Evolutionary conservation across 1,139 yeast genomes (phyloP), one percentile per base, ranked within the genome.

Genomic region (Maudiozyma humilis): DNA sequence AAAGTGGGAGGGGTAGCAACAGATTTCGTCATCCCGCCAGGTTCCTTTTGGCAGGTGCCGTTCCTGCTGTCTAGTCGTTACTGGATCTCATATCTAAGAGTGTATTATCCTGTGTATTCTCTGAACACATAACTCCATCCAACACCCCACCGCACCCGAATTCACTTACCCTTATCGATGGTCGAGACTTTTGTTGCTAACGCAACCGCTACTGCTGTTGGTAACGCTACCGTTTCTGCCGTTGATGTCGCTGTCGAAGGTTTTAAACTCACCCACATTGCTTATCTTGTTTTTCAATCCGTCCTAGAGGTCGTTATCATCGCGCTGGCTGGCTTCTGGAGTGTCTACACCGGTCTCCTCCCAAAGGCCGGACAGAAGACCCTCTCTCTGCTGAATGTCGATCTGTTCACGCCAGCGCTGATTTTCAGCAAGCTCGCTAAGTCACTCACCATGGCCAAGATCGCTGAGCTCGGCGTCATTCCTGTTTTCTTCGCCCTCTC

Each of bases 361-460:
- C 76, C 72, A 46, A 70, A 76, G 46, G 69, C 68, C 43, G 83
- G 78, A 25, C 85, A 81, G 51, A 81, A 79, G 56, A 71, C 75
- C 23, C 70, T 82, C 19, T 75, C 83, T 2, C 67, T 71, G 42
- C 66, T 82, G 35, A 82, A 82, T 57, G 88, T 82, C 32, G 87
- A 82, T 59, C 62, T 82, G 44, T 82, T 82, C 65, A 82, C 91
- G 13, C 91, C 91, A 12, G 82, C 86, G 50, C 72, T 82, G 69
- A 82, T 82, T 53, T 82, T 82, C 58, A 72, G 82, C 52, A 82
- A 82, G 62, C 68, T 82, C 51, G 89, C 88, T 2, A 78, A 82
- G 13, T 76, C 85, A 10, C 63, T 82, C 40, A 77, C 84, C 3
- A 60, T 82, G 50, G 70, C 76, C 49, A 82, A 80, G 59, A 69